A percentile compares a stretch with the other conserved stretches of the same genome.
phyloP scores from a whole-genome alignment of 257 asterid genomes.

The Nicotiana attenuata region DNA sequence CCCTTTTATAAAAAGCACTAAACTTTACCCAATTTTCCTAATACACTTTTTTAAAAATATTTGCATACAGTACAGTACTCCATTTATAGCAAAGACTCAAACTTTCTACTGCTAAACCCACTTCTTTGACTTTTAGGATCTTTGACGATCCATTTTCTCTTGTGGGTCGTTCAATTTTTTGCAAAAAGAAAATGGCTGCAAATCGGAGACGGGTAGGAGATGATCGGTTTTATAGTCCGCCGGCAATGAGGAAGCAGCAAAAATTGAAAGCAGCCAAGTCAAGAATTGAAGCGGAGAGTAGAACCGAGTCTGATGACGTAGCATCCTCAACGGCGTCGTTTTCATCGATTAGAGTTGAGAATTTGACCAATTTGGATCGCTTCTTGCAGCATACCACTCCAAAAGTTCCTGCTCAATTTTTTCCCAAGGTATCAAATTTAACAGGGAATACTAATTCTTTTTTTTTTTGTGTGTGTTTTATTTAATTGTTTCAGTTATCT shows the following conservation, averaged over 20 bases:
- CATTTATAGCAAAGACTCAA: not conserved
- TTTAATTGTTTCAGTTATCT: not conserved
- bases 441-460: not conserved
- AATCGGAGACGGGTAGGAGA: constrained; percentile 44
- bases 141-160: constrained; percentile 4
- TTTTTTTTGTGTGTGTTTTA: not conserved
- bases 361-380: constrained; percentile 63
- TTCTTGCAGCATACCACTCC: constrained; percentile 83
- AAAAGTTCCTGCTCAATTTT: constrained; percentile 60
- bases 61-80: not conserved
- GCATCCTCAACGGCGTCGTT: constrained; percentile 9
- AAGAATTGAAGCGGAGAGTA: constrained; percentile 17
- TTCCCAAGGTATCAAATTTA: constrained; percentile 47
- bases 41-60: not conserved
- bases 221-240: constrained; percentile 74
- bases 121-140: constrained; percentile 8
- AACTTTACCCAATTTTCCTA: not conserved
- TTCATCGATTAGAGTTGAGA: constrained; percentile 5
- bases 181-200: constrained; percentile 8
- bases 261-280: constrained; percentile 30
- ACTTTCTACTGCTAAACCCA: not conserved
- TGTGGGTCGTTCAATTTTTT: constrained; percentile 5
- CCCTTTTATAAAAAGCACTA: constrained; percentile 8
- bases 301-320: constrained; percentile 26
- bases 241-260: constrained; percentile 58